Base-by-base conservation (phyloP, 2,329 filamentous ascomycete genomes). In the Phoma sp. region DNA sequence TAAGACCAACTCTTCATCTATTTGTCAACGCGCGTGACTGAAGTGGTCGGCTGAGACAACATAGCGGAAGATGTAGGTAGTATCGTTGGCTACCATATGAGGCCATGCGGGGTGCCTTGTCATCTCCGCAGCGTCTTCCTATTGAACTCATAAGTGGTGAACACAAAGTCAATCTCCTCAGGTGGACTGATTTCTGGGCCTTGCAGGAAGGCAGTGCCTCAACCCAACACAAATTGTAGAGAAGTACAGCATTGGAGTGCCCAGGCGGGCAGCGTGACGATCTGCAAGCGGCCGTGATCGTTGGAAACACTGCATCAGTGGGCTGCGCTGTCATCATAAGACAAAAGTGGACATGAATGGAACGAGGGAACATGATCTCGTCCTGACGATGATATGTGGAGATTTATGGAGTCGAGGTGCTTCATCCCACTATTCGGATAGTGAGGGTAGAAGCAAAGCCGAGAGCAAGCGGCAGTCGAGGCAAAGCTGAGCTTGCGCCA, bases 21-120 rank as follows among this genome's bases (percentile, higher is more conserved):
- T 29, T 42, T 47, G 49, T 13, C 23, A 11, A 52, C 50, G 59
- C 60, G 37, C 44, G 54, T 60, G 59, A 59, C 56, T 58, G 47
- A 25, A 36, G 35, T 40, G 51, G 50, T 56, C 46, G 54, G 45
- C 46, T 52, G 52, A 58, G 56, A 53, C 49, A 43, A 38, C 35
- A 47, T 37, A 23, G 52, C 39, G 14, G 37, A 46, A 50, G 24
- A 46, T 27, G 27, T 14, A 40, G 24, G 30, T 25, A 24, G 36
- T 35, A 38, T 46, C 41, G 42, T 55, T 38, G 24, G 25, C 18
- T 33, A 27, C 36, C 43, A 36, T 30, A 45, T 9, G n/a, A 49
- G 45, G 43, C 48, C 38, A 24, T 10, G 48, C 27, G 32, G 45
- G 52, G 30, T 43, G 41, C 45, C 51, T 43, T 29, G 35, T 40